Base-by-base conservation (phyloP, 495 filamentous ascomycete genomes). In the Massariosphaeria phaeospora region DNA sequence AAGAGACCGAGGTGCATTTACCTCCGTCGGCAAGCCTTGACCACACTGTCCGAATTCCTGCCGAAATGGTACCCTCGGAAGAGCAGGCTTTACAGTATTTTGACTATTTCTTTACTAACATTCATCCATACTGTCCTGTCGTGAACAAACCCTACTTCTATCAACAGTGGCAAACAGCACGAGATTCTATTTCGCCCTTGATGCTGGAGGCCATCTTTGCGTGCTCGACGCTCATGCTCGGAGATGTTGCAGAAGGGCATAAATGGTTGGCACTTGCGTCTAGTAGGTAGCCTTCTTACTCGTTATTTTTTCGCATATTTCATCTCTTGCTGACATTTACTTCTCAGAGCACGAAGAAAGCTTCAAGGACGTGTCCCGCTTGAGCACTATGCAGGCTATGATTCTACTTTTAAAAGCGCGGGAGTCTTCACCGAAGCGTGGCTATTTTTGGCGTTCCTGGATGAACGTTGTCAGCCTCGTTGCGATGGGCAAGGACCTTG, bases 371-470 rank as follows among this genome's bases (percentile, higher is more conserved):
- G 84, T 93, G 18, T 90, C 93, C 7, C 80, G 93, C 7, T 61
- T 98, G 53, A 97, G 91, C 66, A 98, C 93, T 3, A 84, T 98
- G 12, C 93, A 98, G 70, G 94, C 89, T 1, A 71, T 96, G 49
- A 73, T 96, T 44, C 81, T 98, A 27, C 72, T 97, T 33, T 68
- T 96, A 15, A 98, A 98, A 72, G 94, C 93, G 1, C 77, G 91
- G 57, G 93, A 98, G 67, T 84, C 88, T 26, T 80, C 85, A 10
- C 94, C 94, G 1, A 93, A 93, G 66, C 83, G 89, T 62, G 93
- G 93, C 1, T 98, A 98, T 68, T 98, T 93, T 69, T 97, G 91
- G 66, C 82, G 93, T 21, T 98, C 93, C 10, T 98, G 93, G 93
- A 96, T 96, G 81, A 94, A 87, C 6, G 83, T 96, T 40, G 91